Evolutionary conservation across 2,329 filamentous ascomycete species (phyloP).

Genomic region (Lasiodiplodia theobromae): DNA sequence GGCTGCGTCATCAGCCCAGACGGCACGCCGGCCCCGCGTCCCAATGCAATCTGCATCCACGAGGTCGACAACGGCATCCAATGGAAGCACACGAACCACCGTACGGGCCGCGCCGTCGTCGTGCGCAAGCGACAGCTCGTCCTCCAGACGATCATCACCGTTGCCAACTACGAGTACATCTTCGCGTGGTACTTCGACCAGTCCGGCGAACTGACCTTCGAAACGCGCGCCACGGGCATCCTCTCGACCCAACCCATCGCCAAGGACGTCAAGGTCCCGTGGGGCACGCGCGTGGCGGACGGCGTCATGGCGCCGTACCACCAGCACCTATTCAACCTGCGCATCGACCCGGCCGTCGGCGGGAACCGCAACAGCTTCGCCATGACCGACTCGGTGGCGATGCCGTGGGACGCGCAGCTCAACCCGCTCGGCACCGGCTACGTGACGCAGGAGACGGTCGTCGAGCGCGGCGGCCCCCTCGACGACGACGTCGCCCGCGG

Average conservation of each 20-base stretch:
- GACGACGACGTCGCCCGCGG: slow-evolving; percentile 64
- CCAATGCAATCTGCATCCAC: slow-evolving; percentile 72
- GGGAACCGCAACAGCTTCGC: slow-evolving; percentile 61
- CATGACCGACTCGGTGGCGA: slow-evolving; percentile 60
- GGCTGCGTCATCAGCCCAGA: slow-evolving; percentile 60
- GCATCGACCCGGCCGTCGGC: slow-evolving; percentile 71
- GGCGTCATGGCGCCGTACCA: slow-evolving; percentile 73
- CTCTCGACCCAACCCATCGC: slow-evolving; percentile 68
- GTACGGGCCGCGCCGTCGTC: slow-evolving; percentile 67
- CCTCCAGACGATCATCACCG: slow-evolving; percentile 71
- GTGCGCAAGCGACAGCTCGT: slow-evolving; percentile 69
- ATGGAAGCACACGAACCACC: slow-evolving; percentile 75
- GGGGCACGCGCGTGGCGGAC: slow-evolving; percentile 68
- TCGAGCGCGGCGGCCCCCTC: slow-evolving; percentile 57
- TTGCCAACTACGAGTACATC: slow-evolving; percentile 76
- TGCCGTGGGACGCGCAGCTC: slow-evolving; percentile 57
- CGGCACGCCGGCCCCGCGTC: slow-evolving; percentile 61
- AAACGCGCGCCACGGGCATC: slow-evolving; percentile 71
- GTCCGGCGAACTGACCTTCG: slow-evolving; percentile 66
- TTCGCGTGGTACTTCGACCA: slow-evolving; percentile 71
- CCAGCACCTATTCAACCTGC: slow-evolving; percentile 71
- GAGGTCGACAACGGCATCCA: slow-evolving; percentile 73
- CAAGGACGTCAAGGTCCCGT: slow-evolving; percentile 59
- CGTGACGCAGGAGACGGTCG: slow-evolving; percentile 57
- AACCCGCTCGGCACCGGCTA: slow-evolving; percentile 71